Base-by-base conservation (phyloP, 768 basidiomycete genomes). In the Leccinum barrowsii region DNA sequence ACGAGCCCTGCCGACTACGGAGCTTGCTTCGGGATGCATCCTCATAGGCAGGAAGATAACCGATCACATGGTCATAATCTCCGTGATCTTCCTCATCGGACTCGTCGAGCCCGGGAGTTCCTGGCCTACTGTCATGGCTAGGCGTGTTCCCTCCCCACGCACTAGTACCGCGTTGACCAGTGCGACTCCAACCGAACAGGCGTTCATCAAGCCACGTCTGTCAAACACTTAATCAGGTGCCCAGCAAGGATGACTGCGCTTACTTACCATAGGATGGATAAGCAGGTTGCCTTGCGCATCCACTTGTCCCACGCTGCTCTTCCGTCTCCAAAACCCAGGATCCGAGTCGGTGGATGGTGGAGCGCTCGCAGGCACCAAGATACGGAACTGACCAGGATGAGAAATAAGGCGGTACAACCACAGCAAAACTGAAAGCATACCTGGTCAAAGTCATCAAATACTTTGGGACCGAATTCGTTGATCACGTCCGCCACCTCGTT, bases 181-280 rank as follows among this genome's bases (percentile, higher is more conserved):
- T 91, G 54, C 84, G 80, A 71, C 85, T 86, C 94, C 92, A 96
- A 47, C 94, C 94, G 69, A 96, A 97, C 24, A 97, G 80, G 7
- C 91, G 86, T 73, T 96, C 94, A 71, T 97, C 94, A 15, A 96
- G 81, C 93, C 93, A 96, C 13, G 89, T 86, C 78, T 84, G 67
- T 26, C 50, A 44, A 28, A 19, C n/a, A 57, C 48, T 24, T 49
- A 63, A 35, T 32, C 32, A 47, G 44, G 30, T 35, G 35, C 28
- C 54, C 24, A 4, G 49, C n/a, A 46, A 32, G 35, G 8, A 50
- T 4, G 24, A 48, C 22, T 7, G 30, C 70, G 69, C 7, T 74
- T 60, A 74, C 82, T 76, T 50, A 80, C 76, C 89, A 96, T 94
- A 0, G 94, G 94, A 73, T 97, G 93, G 13, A 85, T 89, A 34